A percentile compares a stretch with the other conserved stretches of the same genome.
phyloP scores from a whole-genome alignment of 257 asterid species.

The Orobanche coerulescens region DNA sequence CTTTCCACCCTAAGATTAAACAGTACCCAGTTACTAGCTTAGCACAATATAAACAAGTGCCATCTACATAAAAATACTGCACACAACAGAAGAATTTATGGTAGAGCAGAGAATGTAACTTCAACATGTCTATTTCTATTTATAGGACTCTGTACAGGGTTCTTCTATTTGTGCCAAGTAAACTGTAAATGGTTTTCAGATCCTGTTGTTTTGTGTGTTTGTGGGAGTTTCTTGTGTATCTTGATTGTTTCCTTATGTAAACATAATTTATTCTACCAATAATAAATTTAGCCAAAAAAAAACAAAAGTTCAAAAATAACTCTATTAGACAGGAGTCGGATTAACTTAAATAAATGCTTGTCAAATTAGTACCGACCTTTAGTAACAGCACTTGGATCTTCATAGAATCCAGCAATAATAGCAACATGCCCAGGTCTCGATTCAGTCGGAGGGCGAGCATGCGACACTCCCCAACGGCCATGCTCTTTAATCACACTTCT shows the following conservation, averaged over 20 bases:
- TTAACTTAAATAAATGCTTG: conserved; percentile 11
- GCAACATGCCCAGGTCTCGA: conserved; percentile 99
- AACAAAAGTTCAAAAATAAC: too few species aligned
- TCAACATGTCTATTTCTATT: too few species aligned
- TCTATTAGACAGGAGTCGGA: not conserved
- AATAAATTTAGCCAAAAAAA: not conserved
- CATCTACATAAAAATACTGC: too few species aligned
- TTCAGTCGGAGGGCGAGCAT: conserved; percentile 98
- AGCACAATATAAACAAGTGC: too few species aligned
- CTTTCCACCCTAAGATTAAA: conserved; percentile 75
- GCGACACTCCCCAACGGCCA: conserved; percentile 99
- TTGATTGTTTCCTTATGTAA: not conserved
- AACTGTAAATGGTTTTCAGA: not conserved
- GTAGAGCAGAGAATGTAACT: too few species aligned
- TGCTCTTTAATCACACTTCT: conserved; percentile 74
- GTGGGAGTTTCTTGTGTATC: not conserved
- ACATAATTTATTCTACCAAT: conserved; percentile 6
- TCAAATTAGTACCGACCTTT: conserved; percentile 54
- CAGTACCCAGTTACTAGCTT: conserved; percentile 17
- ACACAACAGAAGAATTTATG: too few species aligned
- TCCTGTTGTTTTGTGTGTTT: not conserved
- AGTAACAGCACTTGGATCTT: conserved; percentile 98
- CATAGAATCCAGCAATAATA: conserved; percentile 93
- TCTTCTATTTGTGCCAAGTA: not conserved
- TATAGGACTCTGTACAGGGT: too few species aligned